Base-by-base conservation (phyloP, 805 yeast genomes). In the Teunomyces atbi region DNA sequence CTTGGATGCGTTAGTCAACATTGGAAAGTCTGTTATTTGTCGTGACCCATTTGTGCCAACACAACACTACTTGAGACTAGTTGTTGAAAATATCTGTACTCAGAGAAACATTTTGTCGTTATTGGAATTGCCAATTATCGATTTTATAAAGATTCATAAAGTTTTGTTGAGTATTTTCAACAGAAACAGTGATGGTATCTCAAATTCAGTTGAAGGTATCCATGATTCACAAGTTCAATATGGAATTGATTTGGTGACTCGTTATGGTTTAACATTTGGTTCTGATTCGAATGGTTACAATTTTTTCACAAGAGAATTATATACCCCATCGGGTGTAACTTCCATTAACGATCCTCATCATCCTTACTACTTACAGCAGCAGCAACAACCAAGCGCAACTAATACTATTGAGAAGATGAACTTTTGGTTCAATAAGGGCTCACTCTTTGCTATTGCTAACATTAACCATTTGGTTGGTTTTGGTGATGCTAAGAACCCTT, bases 1-100 rank as follows among this genome's bases (percentile, higher is more conserved):
- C 51, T 66, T 87, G 49, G 90, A 86, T 64, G 92, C 94, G 1
- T 76, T 87, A 52, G 89, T 84, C 44, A 84, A 86, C 55, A 77
- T 87, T 16, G 94, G 94, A 8, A 86, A 86, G 62, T 78, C 87
- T 38, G 91, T 86, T 7, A 78, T 82, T 47, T 86, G 92, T 56
- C 79, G 86, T 49, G 94, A 87, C 59, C 89, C 92, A 5, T 87
- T 87, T 65, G 89, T 85, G 3, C 95, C 95, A 19, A 84, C 94
- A 2, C 83, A 81, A 42, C 90, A 85, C 56, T 87, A 87, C 59
- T 74, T 87, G 64, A 74, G 85, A 55, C 74, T 86, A 68, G 90
- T 87, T 16, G 86, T 87, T 42, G 94, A 86, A 53, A 86, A 86
- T 57, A 86, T 86, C 49, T 80, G 84, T 56, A 78, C 82, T n/a